Evolutionary conservation across 441 rosid genomes (phyloP), one percentile per base, ranked within the genome.

Genomic region (Jatropha multifida): DNA sequence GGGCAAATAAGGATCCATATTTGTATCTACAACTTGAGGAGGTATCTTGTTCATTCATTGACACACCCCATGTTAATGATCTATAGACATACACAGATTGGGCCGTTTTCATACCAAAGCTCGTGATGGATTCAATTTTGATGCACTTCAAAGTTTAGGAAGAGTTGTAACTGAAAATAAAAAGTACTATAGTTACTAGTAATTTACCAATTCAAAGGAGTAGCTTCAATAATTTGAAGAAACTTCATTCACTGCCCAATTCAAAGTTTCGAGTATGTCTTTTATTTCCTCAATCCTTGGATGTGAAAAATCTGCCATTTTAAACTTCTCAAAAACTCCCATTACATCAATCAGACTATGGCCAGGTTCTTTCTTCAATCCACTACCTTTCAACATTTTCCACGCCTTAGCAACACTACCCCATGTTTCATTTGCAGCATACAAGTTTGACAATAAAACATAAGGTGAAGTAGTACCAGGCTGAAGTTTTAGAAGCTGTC

Each of bases 341-440:
- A 81, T 77, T 23, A 84, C 78, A 72, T 88, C 90, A 76, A 89
- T 81, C 83, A 83, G 65, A 77, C 92, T 90, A 73, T 78, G 77
- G 40, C 89, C 90, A 4, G 90, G 84, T 72, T 88, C 88, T 77
- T 90, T 90, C 85, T 83, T 89, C 72, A 90, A 51, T n/a, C 93
- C 90, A 60, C 92, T 86, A 32, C 65, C 73, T 79, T 87, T 89
- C 83, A 90, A 72, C 88, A 85, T 71, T 83, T 82, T 89, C 81
- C 92, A 86, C 18, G 82, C 86, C 82, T 82, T 80, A 58, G 88
- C 85, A 76, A 78, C 92, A 75, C 80, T 70, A 68, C 76, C 83
- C 96, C 92, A 89, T 84, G 81, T 84, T 74, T 86, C 83, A 80
- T 82, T 89, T 15, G 88, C 83, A 48, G 93, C 93, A 78, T 87